Conservation (phyloP, 768 basidiomycete genomes). For the Phaeolepiota aurea region DNA sequence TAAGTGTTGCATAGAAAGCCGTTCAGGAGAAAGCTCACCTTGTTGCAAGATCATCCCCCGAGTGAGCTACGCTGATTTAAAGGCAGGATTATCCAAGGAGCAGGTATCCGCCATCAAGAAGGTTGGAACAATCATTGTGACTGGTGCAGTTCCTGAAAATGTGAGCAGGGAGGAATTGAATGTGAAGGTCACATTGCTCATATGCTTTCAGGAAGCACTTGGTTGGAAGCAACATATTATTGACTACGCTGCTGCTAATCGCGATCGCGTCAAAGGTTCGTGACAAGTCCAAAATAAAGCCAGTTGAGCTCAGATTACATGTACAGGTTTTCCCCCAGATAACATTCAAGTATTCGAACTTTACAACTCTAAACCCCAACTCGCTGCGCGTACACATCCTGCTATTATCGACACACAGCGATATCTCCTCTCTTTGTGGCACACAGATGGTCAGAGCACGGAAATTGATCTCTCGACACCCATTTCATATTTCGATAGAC, state of each 20-base stretch:
- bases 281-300: background rate
- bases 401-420: slow-evolving; percentile 48
- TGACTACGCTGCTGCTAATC: slow-evolving; percentile 46
- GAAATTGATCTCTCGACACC: slow-evolving; percentile 45
- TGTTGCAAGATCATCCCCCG: slow-evolving; percentile 43
- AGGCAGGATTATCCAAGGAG: slow-evolving; percentile 35
- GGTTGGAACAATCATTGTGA: slow-evolving; percentile 48
- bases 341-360: slow-evolving; percentile 70
- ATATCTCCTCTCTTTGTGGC: slow-evolving; percentile 52
- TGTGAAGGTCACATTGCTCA: background rate
- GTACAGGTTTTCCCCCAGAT: slow-evolving; percentile 53
- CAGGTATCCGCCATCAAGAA: slow-evolving; percentile 36
- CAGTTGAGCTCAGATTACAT: background rate
- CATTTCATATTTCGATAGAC: slow-evolving; percentile 70
- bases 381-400: slow-evolving; percentile 61
- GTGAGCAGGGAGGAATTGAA: slow-evolving; percentile 19
- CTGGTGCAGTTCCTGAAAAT: slow-evolving; percentile 46
- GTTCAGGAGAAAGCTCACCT: background rate
- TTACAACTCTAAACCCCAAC: slow-evolving; percentile 60
- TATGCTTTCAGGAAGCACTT: slow-evolving; percentile 39
- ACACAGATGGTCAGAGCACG: slow-evolving; percentile 32
- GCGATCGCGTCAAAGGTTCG: slow-evolving; percentile 37
- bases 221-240: slow-evolving; percentile 47
- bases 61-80: slow-evolving; percentile 34
- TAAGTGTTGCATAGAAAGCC: slow-evolving; percentile 15